Evolutionary conservation across 2,329 filamentous ascomycete species (phyloP), one percentile per base, ranked within the genome.

Genomic region (Aureobasidium musti): DNA sequence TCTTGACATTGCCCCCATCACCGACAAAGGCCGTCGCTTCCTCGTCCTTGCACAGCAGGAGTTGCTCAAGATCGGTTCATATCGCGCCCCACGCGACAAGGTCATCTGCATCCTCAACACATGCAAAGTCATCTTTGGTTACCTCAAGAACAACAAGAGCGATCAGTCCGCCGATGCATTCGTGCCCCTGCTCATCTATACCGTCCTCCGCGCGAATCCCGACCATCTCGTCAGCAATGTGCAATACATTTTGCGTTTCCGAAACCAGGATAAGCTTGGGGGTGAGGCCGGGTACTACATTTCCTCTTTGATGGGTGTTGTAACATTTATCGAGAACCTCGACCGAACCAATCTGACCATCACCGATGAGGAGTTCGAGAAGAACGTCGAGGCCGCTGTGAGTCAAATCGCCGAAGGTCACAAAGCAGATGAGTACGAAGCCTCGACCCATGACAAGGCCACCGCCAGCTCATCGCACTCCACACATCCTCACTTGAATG

Each of bases 251-350:
- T 82, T 98, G 61, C 89, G 96, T 53, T 99, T 99, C 81, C 88
- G 95, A 61, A 97, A 98, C 74, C 95, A 97, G 78, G 95, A 99
- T 63, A 98, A 98, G 77, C 87, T 99, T 1, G 91, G 91, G 28
- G 95, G 95, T n/a, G 95, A 99, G 81, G 94, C 95, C 17, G 95
- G 95, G 14, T 99, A 99, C 79, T 99, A 99, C 78, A 86, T 99
- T 65, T 98, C 94, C 37, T 98, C 95, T 8, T 80, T 99, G 71
- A 91, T 94, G 89, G 95, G 95, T 63, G 95, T 92, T 45, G 89
- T 99, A 59, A 92, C 97, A 73, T 99, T 99, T 77, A 91, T 99
- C 72, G 95, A 99, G 80, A 96, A 91, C 68, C 88, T 99, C 78
- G 95, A 99, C 77, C 89, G 93, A 52, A 98, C 95, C 1, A 94